Evolutionary conservation across 441 rosid species (phyloP), one percentile per base, ranked within the genome.

Genomic region (Croton laevigatus): DNA sequence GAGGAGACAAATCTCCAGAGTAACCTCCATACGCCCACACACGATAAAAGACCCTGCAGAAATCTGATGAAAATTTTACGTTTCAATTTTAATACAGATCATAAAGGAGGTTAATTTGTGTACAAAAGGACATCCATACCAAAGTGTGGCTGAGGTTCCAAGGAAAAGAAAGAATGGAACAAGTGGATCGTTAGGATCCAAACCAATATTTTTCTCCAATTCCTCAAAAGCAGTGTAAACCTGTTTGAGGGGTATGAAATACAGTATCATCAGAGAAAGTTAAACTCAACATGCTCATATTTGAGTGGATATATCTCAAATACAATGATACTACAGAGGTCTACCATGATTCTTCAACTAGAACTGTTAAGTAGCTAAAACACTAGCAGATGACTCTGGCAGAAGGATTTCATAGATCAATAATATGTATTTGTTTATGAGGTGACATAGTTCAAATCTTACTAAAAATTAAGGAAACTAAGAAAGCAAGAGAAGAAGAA

Each of bases 1-100:
- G 73, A 78, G 99, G 91, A 79, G 99, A 87, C 75, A 96, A 80
- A 82, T 93, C 93, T 76, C 99, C 97, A 70, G 97, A 87, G 73
- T 96, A 96, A 59, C 98, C 99, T 64, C 96, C 73, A 73, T 87
- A 93, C 34, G 78, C 80, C 97, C 87, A 81, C 63, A 85, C 82
- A 95, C 93, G 80, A 79, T 88, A 91, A 78, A 83, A 79, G 81
- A 65, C 87, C 99, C 99, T 93, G 97, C 87, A 90, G 81, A 79
- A 75, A 87, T 96, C 97, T 91, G 94, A 85, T 86, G 81, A 72
- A 73, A 80, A 69, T 80, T 81, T 77, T 87, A 84, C 87, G 81
- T 74, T 81, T 77, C 76, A 78, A 75, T 65, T 68, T 58, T 51
- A 62, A 77, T 22, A 64, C 19, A 83, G 13, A 63, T 59, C 62